Percentiles rank a stretch among this genome's conserved stretches.
phyloP scores from a whole-genome alignment of 139 green algal species.

The Raphidocelis subcapitata region DNA sequence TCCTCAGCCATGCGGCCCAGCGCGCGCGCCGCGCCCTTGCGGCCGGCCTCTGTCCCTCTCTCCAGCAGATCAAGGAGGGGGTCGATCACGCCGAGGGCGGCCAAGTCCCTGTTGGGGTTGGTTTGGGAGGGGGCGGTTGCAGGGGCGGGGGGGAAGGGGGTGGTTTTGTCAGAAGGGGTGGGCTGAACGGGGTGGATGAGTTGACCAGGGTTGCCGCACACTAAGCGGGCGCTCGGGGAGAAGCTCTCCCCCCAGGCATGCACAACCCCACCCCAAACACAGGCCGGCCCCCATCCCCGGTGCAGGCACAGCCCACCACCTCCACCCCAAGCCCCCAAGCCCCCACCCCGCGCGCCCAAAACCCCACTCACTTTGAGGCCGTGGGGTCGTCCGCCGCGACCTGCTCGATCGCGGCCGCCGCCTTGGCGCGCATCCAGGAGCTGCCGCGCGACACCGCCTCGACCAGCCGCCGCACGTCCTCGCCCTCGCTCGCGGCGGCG shows the following conservation, averaged over 20 bases:
- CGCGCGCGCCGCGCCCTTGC: constrained; percentile 28
- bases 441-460: constrained; percentile 3
- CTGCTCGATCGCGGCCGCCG: constrained; percentile 21
- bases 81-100: constrained; percentile 34
- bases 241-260: too few relatives aligned
- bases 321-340: too few relatives aligned
- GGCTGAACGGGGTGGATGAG: too few relatives aligned
- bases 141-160: too few relatives aligned
- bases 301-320: too few relatives aligned
- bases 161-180: too few relatives aligned
- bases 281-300: too few relatives aligned
- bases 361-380: constrained; percentile 11
- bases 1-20: constrained; percentile 40
- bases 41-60: constrained; percentile 12
- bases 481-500: not conserved
- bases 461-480: constrained; percentile 26
- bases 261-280: too few relatives aligned
- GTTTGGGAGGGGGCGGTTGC: too few relatives aligned
- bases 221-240: too few relatives aligned
- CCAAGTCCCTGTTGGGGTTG: constrained; percentile 48
- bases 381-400: constrained; percentile 19
- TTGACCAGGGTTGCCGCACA: too few relatives aligned
- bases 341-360: too few relatives aligned
- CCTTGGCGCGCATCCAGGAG: constrained; percentile 22
- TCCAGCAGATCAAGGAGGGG: constrained; percentile 43